Conservation (phyloP, 192 early-diverging fungal species). For the Chytriomyces confervae region DNA sequence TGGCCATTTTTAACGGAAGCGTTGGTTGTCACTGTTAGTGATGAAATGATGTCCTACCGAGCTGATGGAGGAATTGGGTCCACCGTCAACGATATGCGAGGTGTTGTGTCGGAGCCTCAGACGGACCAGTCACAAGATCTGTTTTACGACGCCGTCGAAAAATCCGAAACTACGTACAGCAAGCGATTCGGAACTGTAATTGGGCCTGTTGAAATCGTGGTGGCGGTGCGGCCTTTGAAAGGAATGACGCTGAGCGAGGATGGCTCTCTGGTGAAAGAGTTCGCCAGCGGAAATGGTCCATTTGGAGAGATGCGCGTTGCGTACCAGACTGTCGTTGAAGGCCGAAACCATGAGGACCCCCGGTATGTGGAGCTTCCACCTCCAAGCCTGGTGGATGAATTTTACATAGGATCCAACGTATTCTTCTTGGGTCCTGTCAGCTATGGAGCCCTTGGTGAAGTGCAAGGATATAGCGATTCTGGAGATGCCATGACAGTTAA, state of each 20-base stretch:
- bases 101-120: conserved; percentile 49
- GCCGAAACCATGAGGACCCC: conserved; percentile 67
- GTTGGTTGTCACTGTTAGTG: conserved; percentile 73
- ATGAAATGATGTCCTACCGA: conserved; percentile 69
- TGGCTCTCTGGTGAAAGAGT: conserved; percentile 79
- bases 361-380: conserved; percentile 76
- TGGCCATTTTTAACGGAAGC: conserved; percentile 93
- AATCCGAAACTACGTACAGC: conserved; percentile 65
- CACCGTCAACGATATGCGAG: conserved; percentile 12
- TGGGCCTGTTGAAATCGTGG: conserved; percentile 63
- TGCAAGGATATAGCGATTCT: conserved; percentile 53
- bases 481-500: conserved; percentile 32
- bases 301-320: conserved; percentile 50
- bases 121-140: conserved; percentile 47
- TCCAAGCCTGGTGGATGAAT: conserved; percentile 69
- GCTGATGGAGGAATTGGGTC: conserved; percentile 36
- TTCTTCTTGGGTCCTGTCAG: conserved; percentile 80
- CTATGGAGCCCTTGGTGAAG: conserved; percentile 76
- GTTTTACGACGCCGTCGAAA: conserved; percentile 67
- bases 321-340: conserved; percentile 66
- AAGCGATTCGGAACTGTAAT: conserved; percentile 76
- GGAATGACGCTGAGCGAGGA: conserved; percentile 66
- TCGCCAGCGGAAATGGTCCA: conserved; percentile 33
- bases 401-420: conserved; percentile 69
- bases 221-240: conserved; percentile 2